phyloP scores from a whole-genome alignment of 768 basidiomycete genomes.

The Flagelloscypha sp. region DNA sequence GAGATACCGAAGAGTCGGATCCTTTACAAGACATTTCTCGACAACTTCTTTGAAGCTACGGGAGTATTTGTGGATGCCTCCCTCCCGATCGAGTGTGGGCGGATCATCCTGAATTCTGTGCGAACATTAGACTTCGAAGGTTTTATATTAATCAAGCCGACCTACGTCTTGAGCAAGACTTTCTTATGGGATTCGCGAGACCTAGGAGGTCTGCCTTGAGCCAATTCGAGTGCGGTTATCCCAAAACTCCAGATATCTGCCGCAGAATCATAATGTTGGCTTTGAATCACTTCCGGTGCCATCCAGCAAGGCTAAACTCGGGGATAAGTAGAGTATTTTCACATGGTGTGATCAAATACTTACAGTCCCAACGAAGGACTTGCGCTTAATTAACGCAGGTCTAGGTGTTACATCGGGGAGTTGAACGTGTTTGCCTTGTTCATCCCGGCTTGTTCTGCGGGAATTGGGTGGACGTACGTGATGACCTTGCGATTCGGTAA shows the following conservation, averaged over 20 bases:
- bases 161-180: slow-evolving; percentile 69
- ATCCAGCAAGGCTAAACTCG: slow-evolving; percentile 78
- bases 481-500: too few relatives aligned
- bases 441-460: too few relatives aligned
- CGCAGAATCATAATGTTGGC: slow-evolving; percentile 73
- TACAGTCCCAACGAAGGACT: slow-evolving; percentile 89
- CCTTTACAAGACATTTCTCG: slow-evolving; percentile 75
- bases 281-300: slow-evolving; percentile 90
- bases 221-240: slow-evolving; percentile 87
- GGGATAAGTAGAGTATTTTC: slow-evolving; percentile 1
- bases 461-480: too few relatives aligned
- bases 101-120: slow-evolving; percentile 66
- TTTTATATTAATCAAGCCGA: slow-evolving; percentile 9
- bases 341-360: slow-evolving; percentile 15
- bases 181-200: slow-evolving; percentile 66
- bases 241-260: slow-evolving; percentile 97
- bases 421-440: too few relatives aligned
- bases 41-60: slow-evolving; percentile 78
- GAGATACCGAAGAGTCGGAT: slow-evolving; percentile 64
- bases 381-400: slow-evolving; percentile 64
- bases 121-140: not conserved
- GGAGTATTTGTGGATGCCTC: slow-evolving; percentile 68
- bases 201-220: slow-evolving; percentile 81
- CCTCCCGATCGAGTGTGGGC: slow-evolving; percentile 68
- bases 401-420: too few relatives aligned